A percentile compares a stretch with the other conserved stretches of the same genome.
Conservation (phyloP, 345 rosid species). For the Aurinia saxatilis region DNA sequence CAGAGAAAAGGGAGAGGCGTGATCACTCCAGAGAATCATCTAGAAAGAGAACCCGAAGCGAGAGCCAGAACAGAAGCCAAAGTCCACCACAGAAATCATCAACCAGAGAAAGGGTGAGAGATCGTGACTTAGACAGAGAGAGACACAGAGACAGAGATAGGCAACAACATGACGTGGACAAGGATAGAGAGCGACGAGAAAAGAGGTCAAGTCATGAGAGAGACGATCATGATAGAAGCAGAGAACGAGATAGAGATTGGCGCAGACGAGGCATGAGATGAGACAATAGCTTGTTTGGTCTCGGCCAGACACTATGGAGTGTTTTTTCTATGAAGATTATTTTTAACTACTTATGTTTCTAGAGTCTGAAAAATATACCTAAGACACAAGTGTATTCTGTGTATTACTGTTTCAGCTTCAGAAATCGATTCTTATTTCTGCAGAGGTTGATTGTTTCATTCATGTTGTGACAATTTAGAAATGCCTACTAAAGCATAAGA, state of each 20-base stretch:
- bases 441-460: neutral
- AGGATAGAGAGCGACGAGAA: slow-evolving; percentile 43
- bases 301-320: neutral
- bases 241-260: slow-evolving; percentile 58
- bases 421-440: neutral
- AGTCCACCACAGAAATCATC: slow-evolving; percentile 61
- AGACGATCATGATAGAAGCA: slow-evolving; percentile 50
- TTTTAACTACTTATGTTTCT: neutral
- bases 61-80: slow-evolving; percentile 49
- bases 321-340: neutral
- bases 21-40: slow-evolving; percentile 48
- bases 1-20: slow-evolving; percentile 51
- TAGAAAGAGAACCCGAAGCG: slow-evolving; percentile 54
- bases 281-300: neutral
- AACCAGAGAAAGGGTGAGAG: slow-evolving; percentile 39
- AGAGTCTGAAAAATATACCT: neutral
- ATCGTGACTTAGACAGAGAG: slow-evolving; percentile 33
- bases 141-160: slow-evolving; percentile 39
- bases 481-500: neutral
- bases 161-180: slow-evolving; percentile 16
- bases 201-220: slow-evolving; percentile 59
- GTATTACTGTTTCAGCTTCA: neutral
- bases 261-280: slow-evolving; percentile 36
- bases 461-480: neutral
- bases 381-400: neutral